Percentiles rank a stretch among this genome's conserved stretches.
Conservation (phyloP, 1,284 basidiomycete species). For the Ustilago xerochloae region DNA sequence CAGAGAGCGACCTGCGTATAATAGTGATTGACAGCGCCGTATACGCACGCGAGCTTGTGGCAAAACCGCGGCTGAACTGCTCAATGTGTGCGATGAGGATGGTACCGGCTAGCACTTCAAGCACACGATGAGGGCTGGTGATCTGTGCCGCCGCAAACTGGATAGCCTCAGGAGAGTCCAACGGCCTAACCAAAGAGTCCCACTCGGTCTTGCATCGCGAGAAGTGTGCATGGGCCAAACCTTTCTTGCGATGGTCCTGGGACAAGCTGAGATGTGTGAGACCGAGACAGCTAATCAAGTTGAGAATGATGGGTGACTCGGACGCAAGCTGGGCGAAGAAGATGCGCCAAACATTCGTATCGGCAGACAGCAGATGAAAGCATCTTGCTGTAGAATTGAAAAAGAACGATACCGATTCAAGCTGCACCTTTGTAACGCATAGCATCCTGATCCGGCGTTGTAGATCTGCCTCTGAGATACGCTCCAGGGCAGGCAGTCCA, state of each 20-base stretch:
- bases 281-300: constrained; percentile 17
- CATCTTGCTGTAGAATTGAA: constrained; percentile 35
- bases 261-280: constrained; percentile 24
- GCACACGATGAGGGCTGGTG: constrained; percentile 3
- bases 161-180: constrained; percentile 1
- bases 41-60: constrained; percentile 4
- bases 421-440: constrained; percentile 18
- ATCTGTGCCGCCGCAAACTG: not conserved
- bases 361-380: constrained; percentile 31
- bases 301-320: constrained; percentile 16
- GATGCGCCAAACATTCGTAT: constrained; percentile 27
- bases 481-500: constrained; percentile 7
- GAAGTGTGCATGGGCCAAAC: constrained; percentile 19
- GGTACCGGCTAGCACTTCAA: constrained; percentile 26
- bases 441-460: constrained; percentile 13
- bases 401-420: constrained; percentile 28
- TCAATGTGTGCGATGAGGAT: constrained; percentile 30
- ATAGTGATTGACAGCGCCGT: not conserved
- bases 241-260: constrained; percentile 8
- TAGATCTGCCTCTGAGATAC: constrained; percentile 14
- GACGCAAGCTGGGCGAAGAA: constrained; percentile 27
- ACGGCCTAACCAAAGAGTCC: not conserved
- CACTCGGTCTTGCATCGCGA: constrained; percentile 19
- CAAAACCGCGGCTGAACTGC: constrained; percentile 31
- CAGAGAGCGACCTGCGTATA: constrained; percentile 2